Base-by-base conservation (phyloP, 1,284 basidiomycete genomes). In the Cryptococcus sp. region DNA sequence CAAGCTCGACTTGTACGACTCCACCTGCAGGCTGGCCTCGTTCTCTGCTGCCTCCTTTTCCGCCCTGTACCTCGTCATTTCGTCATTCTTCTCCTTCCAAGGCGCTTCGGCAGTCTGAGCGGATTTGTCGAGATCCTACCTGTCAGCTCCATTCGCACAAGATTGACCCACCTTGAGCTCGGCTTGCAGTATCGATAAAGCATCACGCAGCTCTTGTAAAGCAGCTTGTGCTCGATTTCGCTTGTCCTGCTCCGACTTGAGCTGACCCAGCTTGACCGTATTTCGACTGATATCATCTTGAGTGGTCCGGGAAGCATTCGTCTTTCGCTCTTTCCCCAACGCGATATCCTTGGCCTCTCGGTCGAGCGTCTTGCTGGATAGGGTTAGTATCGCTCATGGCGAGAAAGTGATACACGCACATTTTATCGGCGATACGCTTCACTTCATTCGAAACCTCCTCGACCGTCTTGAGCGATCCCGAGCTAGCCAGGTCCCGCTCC, bases 371-470 rank as follows among this genome's bases (percentile, higher is more conserved):
- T 85, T 86, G 38, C 88, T 91, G 54, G n/a, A 14, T 32, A 21
- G 11, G 40, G 50, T 33, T 51, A 41, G n/a, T 12, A 11, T 43
- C 21, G 0, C n/a, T 11, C 12, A 19, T n/a, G 2, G 18, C 10
- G 21, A 21, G 14, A 14, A 31, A 40, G 9, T 11, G 12, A 31
- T 11, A 31, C 18, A 16, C 11, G 60, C 57, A 94, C 91, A 91
- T 78, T 46, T 85, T 76, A 18, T 71, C 71, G 1, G 78, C 76
- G 28, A 91, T 61, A 4, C 72, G 71, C 46, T 85, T 81, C 6
- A 93, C 75, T 60, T 92, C 84, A 22, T 65, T 73, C 66, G 94
- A 86, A 2, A 95, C 83, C 44, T 92, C 89, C 42, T 90, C 87
- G 1, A 82, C 80, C 0, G 89, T 91, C 71, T 84, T 87, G 5